Percentiles rank a stretch among this genome's conserved stretches.
These are phyloP conservation scores for Mayamaea pseudoterrestris DNA, from an alignment of 108 stramenopile genomes.

Conservation along the genomic window DNA sequence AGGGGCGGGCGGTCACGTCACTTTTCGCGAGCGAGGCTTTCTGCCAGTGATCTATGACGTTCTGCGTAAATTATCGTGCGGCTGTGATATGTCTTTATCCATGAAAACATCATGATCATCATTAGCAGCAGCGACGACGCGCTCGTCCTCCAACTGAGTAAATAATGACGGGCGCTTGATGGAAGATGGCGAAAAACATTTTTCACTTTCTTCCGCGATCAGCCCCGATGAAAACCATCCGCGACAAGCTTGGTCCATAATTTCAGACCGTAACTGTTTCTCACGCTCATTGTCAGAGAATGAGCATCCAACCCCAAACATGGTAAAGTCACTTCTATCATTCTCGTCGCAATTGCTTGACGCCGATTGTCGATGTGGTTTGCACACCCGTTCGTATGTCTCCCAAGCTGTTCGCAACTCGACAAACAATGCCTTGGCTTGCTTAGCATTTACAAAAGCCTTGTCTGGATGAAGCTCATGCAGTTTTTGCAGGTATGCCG, in stretches of 20 bases:
- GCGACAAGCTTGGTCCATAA: conserved; percentile 72
- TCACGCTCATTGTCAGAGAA: conserved; percentile 65
- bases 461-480: conserved; percentile 65
- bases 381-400: conserved; percentile 37
- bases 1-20: no score
- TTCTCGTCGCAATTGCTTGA: conserved; percentile 6
- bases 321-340: conserved; percentile 44
- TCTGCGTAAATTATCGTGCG: no score
- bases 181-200: no score
- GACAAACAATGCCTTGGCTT: conserved; percentile 27
- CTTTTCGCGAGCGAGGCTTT: no score
- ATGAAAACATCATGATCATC: no score
- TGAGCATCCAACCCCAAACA: conserved; percentile 81
- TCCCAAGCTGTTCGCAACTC: conserved; percentile 63
- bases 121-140: no score
- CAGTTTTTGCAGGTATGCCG: conserved; percentile 37
- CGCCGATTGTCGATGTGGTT: conserved; percentile 3
- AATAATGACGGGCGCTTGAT: no score
- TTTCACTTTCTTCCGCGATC: not conserved
- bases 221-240: conserved; percentile 73
- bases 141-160: no score
- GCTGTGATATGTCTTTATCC: no score
- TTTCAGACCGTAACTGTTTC: conserved; percentile 36
- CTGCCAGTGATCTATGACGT: no score
- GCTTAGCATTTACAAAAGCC: not conserved